Base-by-base conservation (phyloP, 768 basidiomycete genomes). In the Amanita jacksonii region DNA sequence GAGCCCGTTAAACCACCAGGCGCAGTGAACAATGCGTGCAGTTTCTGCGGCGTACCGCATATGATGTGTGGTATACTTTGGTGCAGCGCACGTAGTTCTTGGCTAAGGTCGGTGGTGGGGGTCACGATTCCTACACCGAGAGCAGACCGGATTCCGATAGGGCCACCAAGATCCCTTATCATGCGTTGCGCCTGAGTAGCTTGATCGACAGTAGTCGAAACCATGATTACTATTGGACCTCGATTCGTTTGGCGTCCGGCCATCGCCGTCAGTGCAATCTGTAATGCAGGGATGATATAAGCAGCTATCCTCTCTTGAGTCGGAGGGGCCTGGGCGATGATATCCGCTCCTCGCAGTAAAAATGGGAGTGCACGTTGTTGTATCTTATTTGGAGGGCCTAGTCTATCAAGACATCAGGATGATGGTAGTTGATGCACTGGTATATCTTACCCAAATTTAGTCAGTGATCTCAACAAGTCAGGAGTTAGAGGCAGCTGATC, bases 301-400 rank as follows among this genome's bases (percentile, higher is more conserved):
- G 93, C 91, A 18, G 94, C 93, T 54, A 99, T 99, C 36, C 96
- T 77, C 61, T 99, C 96, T 60, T 97, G 94, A 0, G 96, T 98
- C 1, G 96, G 93, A 37, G 96, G 96, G 8, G 94, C 96, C 64
- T 99, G 96, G 7, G 94, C 93, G 55, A 99, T 98, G 57, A 98
- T 97, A 55, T 99, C 96, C 28, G 90, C 79, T 6, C 91, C 93
- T 41, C 85, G 78, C 25, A 98, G 72, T 47, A 99, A 77, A 67
- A 97, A 97, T 5, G 96, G 96, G 39, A 99, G 69, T 35, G 96
- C 93, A 38, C 94, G 78, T 57, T 94, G 91, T 63, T 98, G 96
- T 52, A 99, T 96, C 70, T 99, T 99, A 63, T 97, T 97, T 5
- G 96, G 96, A 1, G 96, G 96, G 1, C 94, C 93, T 49, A 98